phyloP scores from a whole-genome alignment of 495 filamentous ascomycete species.

The Penicillium herquei region DNA sequence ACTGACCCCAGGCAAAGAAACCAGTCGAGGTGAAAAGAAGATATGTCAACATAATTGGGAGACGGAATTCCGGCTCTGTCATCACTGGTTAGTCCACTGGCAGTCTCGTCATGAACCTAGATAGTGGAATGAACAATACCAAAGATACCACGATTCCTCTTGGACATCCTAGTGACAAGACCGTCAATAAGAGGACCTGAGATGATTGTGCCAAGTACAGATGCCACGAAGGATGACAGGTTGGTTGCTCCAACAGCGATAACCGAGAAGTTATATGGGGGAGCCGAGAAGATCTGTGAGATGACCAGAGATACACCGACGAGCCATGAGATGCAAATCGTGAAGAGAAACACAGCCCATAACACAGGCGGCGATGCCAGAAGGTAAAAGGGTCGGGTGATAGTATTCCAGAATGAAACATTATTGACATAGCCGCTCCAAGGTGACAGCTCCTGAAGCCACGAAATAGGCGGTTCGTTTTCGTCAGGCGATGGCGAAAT shows the following conservation, averaged over 20 bases:
- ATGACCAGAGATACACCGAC: constrained; percentile 43
- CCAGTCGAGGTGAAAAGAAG: constrained; percentile 41
- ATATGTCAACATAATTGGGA: constrained; percentile 41
- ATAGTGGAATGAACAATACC: constrained; percentile 11
- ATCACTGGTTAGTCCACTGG: constrained; percentile 25
- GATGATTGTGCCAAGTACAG: constrained; percentile 33
- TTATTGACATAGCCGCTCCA: constrained; percentile 38
- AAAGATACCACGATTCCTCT: constrained; percentile 28
- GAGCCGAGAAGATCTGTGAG: constrained; percentile 46
- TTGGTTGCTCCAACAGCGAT: constrained; percentile 43
- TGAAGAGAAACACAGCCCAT: constrained; percentile 42
- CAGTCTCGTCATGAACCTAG: constrained; percentile 4
- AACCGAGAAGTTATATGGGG: constrained; percentile 47
- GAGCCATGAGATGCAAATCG: constrained; percentile 47
- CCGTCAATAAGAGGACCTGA: constrained; percentile 44
- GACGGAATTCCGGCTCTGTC: constrained; percentile 47
- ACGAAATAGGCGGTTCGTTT: constrained; percentile 15
- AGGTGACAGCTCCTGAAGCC: constrained; percentile 29
- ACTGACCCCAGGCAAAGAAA: constrained; percentile 46
- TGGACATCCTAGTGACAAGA: constrained; percentile 30
- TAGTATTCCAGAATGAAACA: constrained; percentile 38
- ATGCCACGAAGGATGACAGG: constrained; percentile 40
- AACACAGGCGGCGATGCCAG: constrained; percentile 40
- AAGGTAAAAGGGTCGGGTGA: constrained; percentile 42
- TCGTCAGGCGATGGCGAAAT: neutral